phyloP scores from a whole-genome alignment of 108 stramenopile species.

The Cyclotella choctawhatcheeana region DNA sequence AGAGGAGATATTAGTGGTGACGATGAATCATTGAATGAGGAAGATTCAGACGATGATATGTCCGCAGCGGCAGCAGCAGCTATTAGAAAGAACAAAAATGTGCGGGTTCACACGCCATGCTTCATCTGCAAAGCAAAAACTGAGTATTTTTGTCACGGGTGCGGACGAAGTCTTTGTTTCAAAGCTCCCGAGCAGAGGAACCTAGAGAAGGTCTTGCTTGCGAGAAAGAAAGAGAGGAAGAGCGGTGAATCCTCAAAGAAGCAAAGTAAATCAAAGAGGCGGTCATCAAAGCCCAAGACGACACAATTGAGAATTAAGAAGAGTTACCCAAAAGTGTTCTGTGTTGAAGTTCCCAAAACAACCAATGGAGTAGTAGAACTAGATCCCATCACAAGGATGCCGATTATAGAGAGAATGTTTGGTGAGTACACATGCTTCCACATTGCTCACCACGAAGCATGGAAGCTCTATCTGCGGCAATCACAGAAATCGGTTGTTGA shows the following conservation, averaged over 20 bases:
- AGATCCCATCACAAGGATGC: background rate
- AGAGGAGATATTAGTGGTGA: too few species aligned
- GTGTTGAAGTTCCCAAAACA: background rate
- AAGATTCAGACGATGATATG: too few species aligned
- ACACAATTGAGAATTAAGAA: background rate
- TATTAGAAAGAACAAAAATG: too few species aligned
- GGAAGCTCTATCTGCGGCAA: background rate
- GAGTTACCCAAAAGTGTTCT: background rate
- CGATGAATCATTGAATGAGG: too few species aligned
- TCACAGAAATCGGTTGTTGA: background rate
- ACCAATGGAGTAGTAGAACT: background rate
- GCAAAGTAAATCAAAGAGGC: background rate
- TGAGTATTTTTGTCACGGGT: background rate
- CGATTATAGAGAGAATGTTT: background rate
- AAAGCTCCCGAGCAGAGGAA: background rate
- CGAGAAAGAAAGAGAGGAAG: background rate
- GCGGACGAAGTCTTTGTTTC: background rate
- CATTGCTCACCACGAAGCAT: constrained; percentile 6
- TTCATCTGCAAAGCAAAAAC: background rate
- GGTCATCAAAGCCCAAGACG: background rate
- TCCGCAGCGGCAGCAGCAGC: too few species aligned
- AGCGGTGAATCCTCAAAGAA: background rate
- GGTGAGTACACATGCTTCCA: constrained; percentile 12
- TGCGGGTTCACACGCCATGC: background rate
- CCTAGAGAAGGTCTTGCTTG: background rate